phyloP scores from a whole-genome alignment of 768 basidiomycete genomes.

The Kwoniella mangroviensis region DNA sequence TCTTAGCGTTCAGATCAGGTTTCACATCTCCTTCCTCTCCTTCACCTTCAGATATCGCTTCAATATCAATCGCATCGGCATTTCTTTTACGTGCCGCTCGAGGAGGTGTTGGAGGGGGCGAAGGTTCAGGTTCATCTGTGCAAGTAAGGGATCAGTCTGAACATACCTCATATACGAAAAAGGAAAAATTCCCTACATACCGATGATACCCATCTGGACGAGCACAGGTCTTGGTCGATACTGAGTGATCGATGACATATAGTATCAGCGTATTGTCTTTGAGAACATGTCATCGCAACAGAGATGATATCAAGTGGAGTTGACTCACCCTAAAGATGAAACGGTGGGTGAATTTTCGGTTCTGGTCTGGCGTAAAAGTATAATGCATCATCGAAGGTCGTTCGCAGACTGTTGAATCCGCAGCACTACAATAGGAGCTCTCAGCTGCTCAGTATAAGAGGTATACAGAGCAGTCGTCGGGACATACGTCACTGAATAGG shows the following conservation, averaged over 20 bases:
- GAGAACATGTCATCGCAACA: too few relatives aligned
- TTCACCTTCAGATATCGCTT: not conserved
- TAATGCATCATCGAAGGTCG: not conserved
- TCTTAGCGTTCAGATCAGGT: conserved; percentile 2
- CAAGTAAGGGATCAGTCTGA: not conserved
- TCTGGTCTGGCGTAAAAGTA: not conserved
- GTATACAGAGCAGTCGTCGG: too few relatives aligned
- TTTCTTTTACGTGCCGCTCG: not conserved
- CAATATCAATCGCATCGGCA: not conserved
- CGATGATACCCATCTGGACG: not conserved
- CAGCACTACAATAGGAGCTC: too few relatives aligned
- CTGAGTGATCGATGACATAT: too few relatives aligned
- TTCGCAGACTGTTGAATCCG: not conserved
- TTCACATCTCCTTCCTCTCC: conserved; percentile 16
- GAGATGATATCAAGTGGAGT: too few relatives aligned
- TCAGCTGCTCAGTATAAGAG: too few relatives aligned
- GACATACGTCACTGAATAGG: too few relatives aligned
- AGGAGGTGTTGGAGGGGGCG: not conserved
- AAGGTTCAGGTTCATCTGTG: conserved; percentile 7
- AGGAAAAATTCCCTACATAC: not conserved
- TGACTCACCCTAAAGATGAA: conserved; percentile 6
- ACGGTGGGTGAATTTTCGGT: not conserved
- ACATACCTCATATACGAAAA: not conserved
- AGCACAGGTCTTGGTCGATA: not conserved
- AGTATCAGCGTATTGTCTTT: too few relatives aligned